phyloP scores from a whole-genome alignment of 257 asterid genomes.

The Ocimum tenuiflorum region DNA sequence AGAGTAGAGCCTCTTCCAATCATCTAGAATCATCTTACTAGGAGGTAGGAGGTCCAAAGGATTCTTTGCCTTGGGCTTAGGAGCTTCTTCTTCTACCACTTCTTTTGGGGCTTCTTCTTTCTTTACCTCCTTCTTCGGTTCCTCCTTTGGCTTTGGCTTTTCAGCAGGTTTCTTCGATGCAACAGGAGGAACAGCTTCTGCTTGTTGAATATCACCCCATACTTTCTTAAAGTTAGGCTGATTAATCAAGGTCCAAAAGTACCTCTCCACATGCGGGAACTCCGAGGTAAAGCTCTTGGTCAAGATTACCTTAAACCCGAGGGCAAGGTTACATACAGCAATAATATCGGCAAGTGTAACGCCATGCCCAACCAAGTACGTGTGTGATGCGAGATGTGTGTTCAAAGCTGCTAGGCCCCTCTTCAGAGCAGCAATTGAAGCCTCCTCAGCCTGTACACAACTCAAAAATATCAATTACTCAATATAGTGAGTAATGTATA shows the following conservation, averaged over 20 bases:
- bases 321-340: conserved; percentile 42
- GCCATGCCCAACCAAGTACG: conserved; percentile 78
- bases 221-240: conserved; percentile 74
- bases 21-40: conserved; percentile 79
- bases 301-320: conserved; percentile 38
- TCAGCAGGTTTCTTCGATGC: conserved; percentile 58
- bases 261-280: conserved; percentile 89
- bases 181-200: conserved; percentile 54
- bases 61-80: conserved; percentile 88
- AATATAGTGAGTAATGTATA: background rate
- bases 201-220: conserved; percentile 55
- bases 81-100: conserved; percentile 52
- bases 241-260: conserved; percentile 77
- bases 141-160: conserved; percentile 62
- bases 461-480: background rate
- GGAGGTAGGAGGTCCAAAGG: conserved; percentile 95
- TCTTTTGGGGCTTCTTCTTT: conserved; percentile 46
- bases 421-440: conserved; percentile 52
- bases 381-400: conserved; percentile 63
- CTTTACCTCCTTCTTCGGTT: conserved; percentile 65
- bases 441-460: conserved; percentile 62
- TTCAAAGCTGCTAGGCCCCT: conserved; percentile 71
- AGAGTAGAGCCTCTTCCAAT: conserved; percentile 96
- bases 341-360: conserved; percentile 81
- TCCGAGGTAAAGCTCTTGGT: conserved; percentile 83